phyloP scores from a whole-genome alignment of 805 yeast species.

The Candida golubevii region DNA sequence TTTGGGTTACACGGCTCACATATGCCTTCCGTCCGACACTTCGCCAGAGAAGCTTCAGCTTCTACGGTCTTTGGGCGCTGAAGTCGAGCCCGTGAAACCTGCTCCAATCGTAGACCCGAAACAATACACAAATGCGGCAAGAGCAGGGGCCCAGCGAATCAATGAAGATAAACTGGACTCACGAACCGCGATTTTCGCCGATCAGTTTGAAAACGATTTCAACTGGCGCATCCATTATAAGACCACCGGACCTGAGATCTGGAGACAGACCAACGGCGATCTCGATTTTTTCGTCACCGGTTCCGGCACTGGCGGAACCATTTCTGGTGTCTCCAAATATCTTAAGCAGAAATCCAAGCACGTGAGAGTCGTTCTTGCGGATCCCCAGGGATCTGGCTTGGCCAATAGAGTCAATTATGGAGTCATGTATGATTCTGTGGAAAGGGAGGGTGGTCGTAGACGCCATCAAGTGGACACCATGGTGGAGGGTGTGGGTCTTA shows the following conservation, averaged over 20 bases:
- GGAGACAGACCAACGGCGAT: conserved; percentile 57
- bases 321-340: conserved; percentile 23
- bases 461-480: conserved; percentile 95
- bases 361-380: conserved; percentile 67
- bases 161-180: conserved; percentile 34
- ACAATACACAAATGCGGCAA: conserved; percentile 89
- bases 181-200: conserved; percentile 76
- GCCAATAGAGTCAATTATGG: conserved; percentile 81
- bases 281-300: conserved; percentile 83
- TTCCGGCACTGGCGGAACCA: conserved; percentile 77
- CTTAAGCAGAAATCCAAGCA: conserved; percentile 42
- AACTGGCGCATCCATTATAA: conserved; percentile 83
- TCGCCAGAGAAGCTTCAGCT: conserved; percentile 76
- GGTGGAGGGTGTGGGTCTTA: conserved; percentile 91
- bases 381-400: conserved; percentile 94
- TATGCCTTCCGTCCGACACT: conserved; percentile 94
- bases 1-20: conserved; percentile 84
- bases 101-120: conserved; percentile 92
- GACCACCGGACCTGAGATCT: conserved; percentile 93
- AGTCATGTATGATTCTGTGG: conserved; percentile 88
- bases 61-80: conserved; percentile 73
- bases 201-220: conserved; percentile 90
- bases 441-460: conserved; percentile 88
- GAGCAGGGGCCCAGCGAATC: conserved; percentile 54
- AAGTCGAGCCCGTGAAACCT: conserved; percentile 80